A percentile compares a stretch with the other conserved stretches of the same genome.
Evolutionary conservation across 1,139 yeast species (phyloP).

Genomic region (Geotrichum restrictum): DNA sequence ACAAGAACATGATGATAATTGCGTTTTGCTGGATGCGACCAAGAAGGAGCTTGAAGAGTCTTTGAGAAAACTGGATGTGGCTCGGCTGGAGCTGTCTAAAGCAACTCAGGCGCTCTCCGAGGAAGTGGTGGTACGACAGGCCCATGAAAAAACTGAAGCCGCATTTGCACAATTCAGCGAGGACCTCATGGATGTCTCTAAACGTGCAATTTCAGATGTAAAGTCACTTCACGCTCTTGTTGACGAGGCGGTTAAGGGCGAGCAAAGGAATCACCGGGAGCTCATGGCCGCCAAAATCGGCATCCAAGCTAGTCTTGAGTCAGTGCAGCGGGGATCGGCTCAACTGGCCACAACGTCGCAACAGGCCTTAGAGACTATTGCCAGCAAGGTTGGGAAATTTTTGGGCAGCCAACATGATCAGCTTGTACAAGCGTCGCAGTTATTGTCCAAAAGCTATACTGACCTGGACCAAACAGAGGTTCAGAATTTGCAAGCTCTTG

Average conservation of each 20-base stretch:
- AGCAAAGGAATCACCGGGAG: neutral
- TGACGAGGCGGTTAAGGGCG: constrained; percentile 1
- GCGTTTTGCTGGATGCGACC: constrained; percentile 22
- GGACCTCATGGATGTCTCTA: constrained; percentile 7
- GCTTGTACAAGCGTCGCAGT: neutral
- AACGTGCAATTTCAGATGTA: constrained; percentile 5
- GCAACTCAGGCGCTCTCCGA: constrained; percentile 14
- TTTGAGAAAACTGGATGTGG: neutral
- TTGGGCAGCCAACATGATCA: neutral
- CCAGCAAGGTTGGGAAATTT: neutral
- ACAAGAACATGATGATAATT: constrained; percentile 27
- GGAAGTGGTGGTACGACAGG: constrained; percentile 5
- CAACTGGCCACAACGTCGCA: neutral
- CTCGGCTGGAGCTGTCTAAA: constrained; percentile 19
- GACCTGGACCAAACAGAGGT: neutral
- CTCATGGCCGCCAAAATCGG: neutral
- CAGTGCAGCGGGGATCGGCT: neutral
- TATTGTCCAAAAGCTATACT: neutral
- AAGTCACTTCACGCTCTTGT: constrained; percentile 4
- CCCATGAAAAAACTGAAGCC: constrained; percentile 23
- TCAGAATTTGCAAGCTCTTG: neutral
- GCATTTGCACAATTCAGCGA: constrained; percentile 8
- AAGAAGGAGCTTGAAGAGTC: constrained; percentile 11
- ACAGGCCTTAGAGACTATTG: neutral
- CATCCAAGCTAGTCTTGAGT: neutral